Base-by-base conservation (phyloP, 2,329 filamentous ascomycete genomes). In the Cordyceps sp. region DNA sequence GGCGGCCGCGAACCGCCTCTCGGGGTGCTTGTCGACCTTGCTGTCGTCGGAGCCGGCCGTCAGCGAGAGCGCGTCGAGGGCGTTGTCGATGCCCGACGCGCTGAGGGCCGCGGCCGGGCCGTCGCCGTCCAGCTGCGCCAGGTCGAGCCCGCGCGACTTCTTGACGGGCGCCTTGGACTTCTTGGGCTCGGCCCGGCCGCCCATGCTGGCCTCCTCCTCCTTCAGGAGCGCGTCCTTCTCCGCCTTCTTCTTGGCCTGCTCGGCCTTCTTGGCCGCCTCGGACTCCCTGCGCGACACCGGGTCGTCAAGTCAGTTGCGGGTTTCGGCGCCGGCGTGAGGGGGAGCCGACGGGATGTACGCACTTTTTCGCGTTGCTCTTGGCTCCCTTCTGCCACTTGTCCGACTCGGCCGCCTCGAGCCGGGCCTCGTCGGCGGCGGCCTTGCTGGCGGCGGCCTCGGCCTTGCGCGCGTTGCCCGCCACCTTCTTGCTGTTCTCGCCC, bases 21-120 rank as follows among this genome's bases (percentile, higher is more conserved):
- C 85, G 0, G 90, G 86, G 51, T 96, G 86, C 33, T 75, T 69
- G 50, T 98, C 90, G 36, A 98, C 55, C 62, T 90, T 84, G 36
- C 69, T 58, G 15, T 65, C 58, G 31, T 68, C 64, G n/a, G 61
- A 53, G 26, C 62, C 55, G 18, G 55, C 57, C 13, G 67, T 64
- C 32, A 94, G 56, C 3, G 73, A 74, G 19, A 96, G 69, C 4
- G 85, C 85, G 46, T 94, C 86, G 31, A 96, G 71, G 1, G 85
- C 85, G 47, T 94, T 88, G 53, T 96, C 86, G 54, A 98, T 93
- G 46, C 85, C 85, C 0, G 78, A 69, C 4, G 85, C 86, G 52
- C 78, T 86, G 45, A 94, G 67, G 0, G 80, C 57, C 0, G 64
- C 44, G 9, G 73, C 54, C 12, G 61, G 58, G 39, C 64, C 64